Conservation (phyloP, 768 basidiomycete genomes). For the Xanthoconium stramineum region DNA sequence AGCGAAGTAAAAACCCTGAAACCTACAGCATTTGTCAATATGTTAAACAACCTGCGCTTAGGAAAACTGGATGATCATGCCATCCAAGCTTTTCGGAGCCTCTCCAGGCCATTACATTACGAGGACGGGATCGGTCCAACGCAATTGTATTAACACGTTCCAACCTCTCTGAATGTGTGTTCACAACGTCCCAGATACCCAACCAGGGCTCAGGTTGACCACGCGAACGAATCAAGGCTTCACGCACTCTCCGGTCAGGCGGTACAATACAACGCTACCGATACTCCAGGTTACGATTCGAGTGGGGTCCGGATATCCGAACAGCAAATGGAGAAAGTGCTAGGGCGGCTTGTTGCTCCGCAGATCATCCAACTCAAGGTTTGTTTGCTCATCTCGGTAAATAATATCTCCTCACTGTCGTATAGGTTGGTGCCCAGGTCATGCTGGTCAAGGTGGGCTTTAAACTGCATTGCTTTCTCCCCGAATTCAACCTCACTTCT, state of each 20-base stretch:
- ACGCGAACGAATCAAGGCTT: slow-evolving; percentile 57
- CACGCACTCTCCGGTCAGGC: slow-evolving; percentile 37
- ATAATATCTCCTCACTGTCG: slow-evolving; percentile 2
- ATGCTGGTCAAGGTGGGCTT: slow-evolving; percentile 69
- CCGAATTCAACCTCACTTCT: neutral
- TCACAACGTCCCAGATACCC: slow-evolving; percentile 51
- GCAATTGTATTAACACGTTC: slow-evolving; percentile 53
- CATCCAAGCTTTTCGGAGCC: slow-evolving; percentile 46
- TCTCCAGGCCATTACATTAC: slow-evolving; percentile 60
- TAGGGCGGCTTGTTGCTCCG: slow-evolving; percentile 63
- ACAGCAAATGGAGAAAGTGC: slow-evolving; percentile 40
- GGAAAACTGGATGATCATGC: slow-evolving; percentile 52
- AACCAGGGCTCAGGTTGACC: slow-evolving; percentile 66
- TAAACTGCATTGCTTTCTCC: neutral
- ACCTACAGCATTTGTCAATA: slow-evolving; percentile 63
- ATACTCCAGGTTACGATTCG: slow-evolving; percentile 46
- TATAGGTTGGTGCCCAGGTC: slow-evolving; percentile 77
- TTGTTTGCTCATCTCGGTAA: neutral
- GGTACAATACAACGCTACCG: slow-evolving; percentile 42
- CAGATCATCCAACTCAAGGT: slow-evolving; percentile 49
- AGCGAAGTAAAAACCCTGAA: neutral
- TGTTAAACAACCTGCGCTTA: slow-evolving; percentile 86
- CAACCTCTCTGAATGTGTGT: neutral
- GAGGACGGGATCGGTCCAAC: slow-evolving; percentile 77
- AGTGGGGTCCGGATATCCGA: slow-evolving; percentile 34